phyloP scores from a whole-genome alignment of 495 filamentous ascomycete species.

The Neurospora africana region DNA sequence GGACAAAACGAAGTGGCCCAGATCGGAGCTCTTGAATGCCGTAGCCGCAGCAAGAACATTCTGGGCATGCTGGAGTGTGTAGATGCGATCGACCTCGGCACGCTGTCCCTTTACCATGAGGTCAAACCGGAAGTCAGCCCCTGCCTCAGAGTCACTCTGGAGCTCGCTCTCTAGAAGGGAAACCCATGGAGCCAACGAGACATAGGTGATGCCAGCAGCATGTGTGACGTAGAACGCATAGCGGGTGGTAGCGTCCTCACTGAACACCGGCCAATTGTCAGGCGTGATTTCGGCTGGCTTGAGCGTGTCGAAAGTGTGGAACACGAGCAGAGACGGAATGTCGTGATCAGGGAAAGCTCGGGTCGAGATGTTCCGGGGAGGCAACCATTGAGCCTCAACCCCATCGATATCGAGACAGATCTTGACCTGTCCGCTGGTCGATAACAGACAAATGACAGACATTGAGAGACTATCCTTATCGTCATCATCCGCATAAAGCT shows the following conservation, averaged over 20 bases:
- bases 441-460: constrained; percentile 64
- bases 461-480: constrained; percentile 59
- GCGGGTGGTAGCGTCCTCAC: constrained; percentile 56
- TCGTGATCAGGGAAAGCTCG: constrained; percentile 24
- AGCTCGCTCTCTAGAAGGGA: constrained; percentile 69
- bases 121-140: constrained; percentile 62
- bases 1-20: constrained; percentile 73
- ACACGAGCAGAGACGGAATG: constrained; percentile 34
- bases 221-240: constrained; percentile 75
- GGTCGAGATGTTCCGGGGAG: constrained; percentile 37
- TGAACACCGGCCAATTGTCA: constrained; percentile 62
- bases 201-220: constrained; percentile 53
- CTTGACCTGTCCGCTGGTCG: constrained; percentile 60
- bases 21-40: constrained; percentile 59
- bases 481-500: constrained; percentile 40
- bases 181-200: constrained; percentile 66
- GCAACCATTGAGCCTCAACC: constrained; percentile 78
- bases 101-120: constrained; percentile 54
- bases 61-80: constrained; percentile 34
- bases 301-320: constrained; percentile 52
- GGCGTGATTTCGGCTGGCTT: constrained; percentile 38
- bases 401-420: constrained; percentile 72
- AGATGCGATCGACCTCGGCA: constrained; percentile 50
- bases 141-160: constrained; percentile 48
- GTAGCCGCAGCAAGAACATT: constrained; percentile 47